These are phyloP conservation scores for Acacia confusa DNA, from an alignment of 306 rosid species.

Conservation along the genomic window DNA sequence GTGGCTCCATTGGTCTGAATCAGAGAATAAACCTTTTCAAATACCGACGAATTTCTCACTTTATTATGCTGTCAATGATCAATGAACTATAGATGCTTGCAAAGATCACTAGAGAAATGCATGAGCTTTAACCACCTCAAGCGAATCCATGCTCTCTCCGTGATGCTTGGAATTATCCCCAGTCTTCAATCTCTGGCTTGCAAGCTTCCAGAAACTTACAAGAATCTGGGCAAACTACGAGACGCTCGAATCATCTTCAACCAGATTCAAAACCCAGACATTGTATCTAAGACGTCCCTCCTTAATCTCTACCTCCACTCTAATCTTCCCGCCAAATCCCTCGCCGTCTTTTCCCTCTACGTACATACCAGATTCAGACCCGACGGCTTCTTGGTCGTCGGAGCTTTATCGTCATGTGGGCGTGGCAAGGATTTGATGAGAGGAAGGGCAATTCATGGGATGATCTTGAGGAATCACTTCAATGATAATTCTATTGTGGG, in stretches of 20 bases:
- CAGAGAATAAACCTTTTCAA: too few species aligned
- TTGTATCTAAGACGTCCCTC: constrained; percentile 34
- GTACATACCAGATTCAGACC: constrained; percentile 11
- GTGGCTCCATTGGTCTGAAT: too few species aligned
- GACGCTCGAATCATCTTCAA: constrained; percentile 10
- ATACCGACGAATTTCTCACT: not conserved
- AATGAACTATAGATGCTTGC: constrained; percentile 20
- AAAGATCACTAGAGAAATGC: constrained; percentile 22
- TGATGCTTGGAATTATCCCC: constrained; percentile 22
- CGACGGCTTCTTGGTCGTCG: constrained; percentile 22
- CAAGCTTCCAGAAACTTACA: constrained; percentile 32
- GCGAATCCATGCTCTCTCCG: constrained; percentile 24
- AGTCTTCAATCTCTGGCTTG: constrained; percentile 25
- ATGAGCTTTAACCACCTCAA: constrained; percentile 14
- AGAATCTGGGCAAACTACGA: constrained; percentile 25
- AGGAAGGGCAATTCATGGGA: constrained; percentile 33
- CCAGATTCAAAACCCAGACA: constrained; percentile 25
- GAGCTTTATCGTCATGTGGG: constrained; percentile 36
- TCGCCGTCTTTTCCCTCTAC: constrained; percentile 6
- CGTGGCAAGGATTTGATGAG: constrained; percentile 16
- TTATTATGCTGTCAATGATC: not conserved
- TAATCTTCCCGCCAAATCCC: constrained; percentile 26
- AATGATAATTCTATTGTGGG: constrained; percentile 23
- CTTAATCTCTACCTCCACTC: constrained; percentile 27
- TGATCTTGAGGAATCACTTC: constrained; percentile 28